These are phyloP conservation scores for Cynanchum wilfordii DNA, from an alignment of 257 asterid species.

Conservation along the genomic window DNA sequence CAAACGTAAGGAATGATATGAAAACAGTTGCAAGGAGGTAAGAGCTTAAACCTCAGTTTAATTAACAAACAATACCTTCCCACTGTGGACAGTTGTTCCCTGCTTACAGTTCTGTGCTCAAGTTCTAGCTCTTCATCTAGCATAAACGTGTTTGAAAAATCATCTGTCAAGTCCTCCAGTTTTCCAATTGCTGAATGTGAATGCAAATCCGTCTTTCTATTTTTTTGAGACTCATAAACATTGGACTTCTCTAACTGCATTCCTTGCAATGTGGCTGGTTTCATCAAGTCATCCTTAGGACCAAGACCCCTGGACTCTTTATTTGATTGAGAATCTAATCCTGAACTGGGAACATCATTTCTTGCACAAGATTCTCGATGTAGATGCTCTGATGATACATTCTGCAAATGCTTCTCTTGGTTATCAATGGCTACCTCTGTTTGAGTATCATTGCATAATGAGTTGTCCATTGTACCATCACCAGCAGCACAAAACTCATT, in stretches of 20 bases:
- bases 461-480: conserved; percentile 26
- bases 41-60: background rate
- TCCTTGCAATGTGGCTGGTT: conserved; percentile 24
- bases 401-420: conserved; percentile 25
- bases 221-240: conserved; percentile 21
- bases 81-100: conserved; percentile 28
- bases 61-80: conserved; percentile 41
- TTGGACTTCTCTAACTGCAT: conserved; percentile 20
- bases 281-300: conserved; percentile 21
- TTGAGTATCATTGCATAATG: conserved; percentile 18
- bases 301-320: conserved; percentile 16
- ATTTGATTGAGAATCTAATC: conserved; percentile 20
- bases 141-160: conserved; percentile 63
- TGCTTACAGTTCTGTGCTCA: conserved; percentile 37
- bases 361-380: conserved; percentile 21
- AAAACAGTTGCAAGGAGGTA: background rate
- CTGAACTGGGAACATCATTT: conserved; percentile 22
- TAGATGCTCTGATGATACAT: conserved; percentile 24
- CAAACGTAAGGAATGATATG: background rate
- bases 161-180: conserved; percentile 47
- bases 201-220: conserved; percentile 15
- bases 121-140: conserved; percentile 82
- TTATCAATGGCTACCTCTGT: conserved; percentile 18
- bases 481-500: conserved; percentile 22
- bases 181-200: conserved; percentile 29